Base-by-base conservation (phyloP, 164 flowering plant species). In the Vitis rupestris region DNA sequence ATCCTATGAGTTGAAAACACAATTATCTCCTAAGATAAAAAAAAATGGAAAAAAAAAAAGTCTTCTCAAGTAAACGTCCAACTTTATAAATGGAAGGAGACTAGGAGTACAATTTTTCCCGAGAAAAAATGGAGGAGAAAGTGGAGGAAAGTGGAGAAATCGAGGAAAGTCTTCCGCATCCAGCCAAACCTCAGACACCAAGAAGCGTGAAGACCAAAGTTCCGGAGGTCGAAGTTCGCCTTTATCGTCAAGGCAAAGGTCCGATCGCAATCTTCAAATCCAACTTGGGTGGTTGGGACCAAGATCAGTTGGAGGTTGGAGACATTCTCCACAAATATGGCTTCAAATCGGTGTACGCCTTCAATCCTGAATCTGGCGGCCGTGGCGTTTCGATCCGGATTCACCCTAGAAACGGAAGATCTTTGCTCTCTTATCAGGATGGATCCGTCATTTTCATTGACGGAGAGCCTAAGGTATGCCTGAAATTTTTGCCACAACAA, bases 401-500 rank as follows among this genome's bases (percentile, higher is more conserved):
- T 57, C 65, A 76, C 54, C 69, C 52, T 2, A 74, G 68, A 63
- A 83, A 85, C 44, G 86, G 84, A 13, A 56, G 84, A 62, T 85
- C 84, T 8, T 16, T 81, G 63, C 67, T 81, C 61, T 9, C 76
- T 3, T 82, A 82, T 67, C 71, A 44, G 30, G 80, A 85, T 65
- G 83, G 83, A 62, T 56, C 81, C n/a, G 79, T 74, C 4, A 57
- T 82, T 63, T 71, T 56, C 82, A 61, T 85, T 14, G 86, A 85
- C 23, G 88, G 88, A 14, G 86, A 85, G 71, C 88, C 88, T 1
- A 74, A 74, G 83, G 88, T 85, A n/a, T 2, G 27, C 27, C 27
- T 2, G 27, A 23, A 23, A 23, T 23, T 23, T 23, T 23, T 23
- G 27, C 27, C 27, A 23, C 27, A 23, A 23, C 27, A 23, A 23